A percentile compares a stretch with the other conserved stretches of the same genome.
phyloP scores from a whole-genome alignment of 164 flowering plant species.

The Dillenia turbinata region DNA sequence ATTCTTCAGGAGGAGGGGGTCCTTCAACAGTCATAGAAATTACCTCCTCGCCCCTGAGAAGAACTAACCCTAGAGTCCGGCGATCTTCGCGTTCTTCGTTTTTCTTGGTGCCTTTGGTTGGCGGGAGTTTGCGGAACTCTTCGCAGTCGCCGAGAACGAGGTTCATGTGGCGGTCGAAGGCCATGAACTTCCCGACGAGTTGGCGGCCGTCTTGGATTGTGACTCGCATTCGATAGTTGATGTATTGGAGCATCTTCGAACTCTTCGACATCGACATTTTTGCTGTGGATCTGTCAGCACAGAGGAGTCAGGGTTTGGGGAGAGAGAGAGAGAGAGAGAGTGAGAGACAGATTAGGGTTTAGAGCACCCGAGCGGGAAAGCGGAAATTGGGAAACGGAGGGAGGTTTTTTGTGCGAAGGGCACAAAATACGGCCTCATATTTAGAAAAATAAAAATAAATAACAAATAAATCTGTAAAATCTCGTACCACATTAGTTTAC shows the following conservation, averaged over 20 bases:
- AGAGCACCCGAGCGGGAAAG: too few relatives aligned
- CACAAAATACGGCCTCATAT: too few relatives aligned
- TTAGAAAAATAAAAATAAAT: too few relatives aligned
- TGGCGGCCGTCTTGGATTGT: constrained; percentile 79
- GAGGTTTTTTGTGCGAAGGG: too few relatives aligned
- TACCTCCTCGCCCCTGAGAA: constrained; percentile 73
- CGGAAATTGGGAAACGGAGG: too few relatives aligned
- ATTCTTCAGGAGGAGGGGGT: constrained; percentile 69
- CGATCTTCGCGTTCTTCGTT: constrained; percentile 61
- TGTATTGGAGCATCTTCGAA: constrained; percentile 74
- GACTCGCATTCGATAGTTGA: constrained; percentile 76
- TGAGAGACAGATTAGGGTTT: too few relatives aligned
- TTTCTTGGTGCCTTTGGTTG: constrained; percentile 46
- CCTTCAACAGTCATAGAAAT: constrained; percentile 81
- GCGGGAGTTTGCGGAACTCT: constrained; percentile 74
- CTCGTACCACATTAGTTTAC: too few relatives aligned
- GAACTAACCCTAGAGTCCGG: constrained; percentile 66
- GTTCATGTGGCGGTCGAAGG: constrained; percentile 84
- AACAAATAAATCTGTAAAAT: too few relatives aligned
- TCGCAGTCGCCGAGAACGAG: constrained; percentile 79
- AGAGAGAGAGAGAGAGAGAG: too few relatives aligned
- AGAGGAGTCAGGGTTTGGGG: too few relatives aligned
- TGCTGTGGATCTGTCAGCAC: neutral
- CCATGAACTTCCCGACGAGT: constrained; percentile 77
- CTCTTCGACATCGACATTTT: constrained; percentile 79